Percentiles rank a stretch among this genome's conserved stretches.
These are phyloP conservation scores for Blastocystis sp. DNA, from an alignment of 352 stramenopile genomes.

Conservation along the genomic window DNA sequence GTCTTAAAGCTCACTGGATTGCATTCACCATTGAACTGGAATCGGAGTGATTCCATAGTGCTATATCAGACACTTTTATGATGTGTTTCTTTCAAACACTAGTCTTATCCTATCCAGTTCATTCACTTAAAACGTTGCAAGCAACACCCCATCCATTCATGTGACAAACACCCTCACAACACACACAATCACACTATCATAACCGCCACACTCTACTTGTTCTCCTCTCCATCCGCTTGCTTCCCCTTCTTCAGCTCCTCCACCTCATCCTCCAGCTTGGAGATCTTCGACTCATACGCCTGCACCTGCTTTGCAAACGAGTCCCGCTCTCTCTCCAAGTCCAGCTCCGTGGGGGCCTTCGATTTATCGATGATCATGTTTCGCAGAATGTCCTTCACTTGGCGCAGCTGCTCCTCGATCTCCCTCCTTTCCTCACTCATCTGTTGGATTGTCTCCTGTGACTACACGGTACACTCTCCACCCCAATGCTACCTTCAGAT, in stretches of 20 bases:
- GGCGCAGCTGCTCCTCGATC: slow-evolving; percentile 19
- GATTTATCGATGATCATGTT: slow-evolving; percentile 49
- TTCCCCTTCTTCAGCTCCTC: not conserved
- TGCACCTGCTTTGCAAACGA: slow-evolving; percentile 51
- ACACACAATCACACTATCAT: too few relatives aligned
- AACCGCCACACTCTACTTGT: too few relatives aligned
- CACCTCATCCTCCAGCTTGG: slow-evolving; percentile 34
- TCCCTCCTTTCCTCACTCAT: not conserved
- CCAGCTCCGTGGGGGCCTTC: slow-evolving; percentile 4
- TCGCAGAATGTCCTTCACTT: slow-evolving; percentile 68
- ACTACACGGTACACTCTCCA: not conserved
- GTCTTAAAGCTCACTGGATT: too few relatives aligned
- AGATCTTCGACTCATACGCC: slow-evolving; percentile 13
- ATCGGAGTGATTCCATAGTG: too few relatives aligned
- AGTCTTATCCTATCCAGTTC: too few relatives aligned
- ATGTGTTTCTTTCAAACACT: too few relatives aligned
- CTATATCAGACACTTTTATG: too few relatives aligned
- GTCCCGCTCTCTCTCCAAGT: slow-evolving; percentile 27
- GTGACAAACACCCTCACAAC: too few relatives aligned
- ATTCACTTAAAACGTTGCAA: too few relatives aligned
- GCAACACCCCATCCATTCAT: too few relatives aligned
- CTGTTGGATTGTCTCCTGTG: not conserved
- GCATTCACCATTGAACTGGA: too few relatives aligned
- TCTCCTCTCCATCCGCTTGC: too few relatives aligned
- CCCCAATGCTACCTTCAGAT: not conserved